Percentiles rank a stretch among this genome's conserved stretches.
These are phyloP conservation scores for Schwanniomyces polymorphus DNA, from an alignment of 805 yeast genomes.

Conservation along the genomic window DNA sequence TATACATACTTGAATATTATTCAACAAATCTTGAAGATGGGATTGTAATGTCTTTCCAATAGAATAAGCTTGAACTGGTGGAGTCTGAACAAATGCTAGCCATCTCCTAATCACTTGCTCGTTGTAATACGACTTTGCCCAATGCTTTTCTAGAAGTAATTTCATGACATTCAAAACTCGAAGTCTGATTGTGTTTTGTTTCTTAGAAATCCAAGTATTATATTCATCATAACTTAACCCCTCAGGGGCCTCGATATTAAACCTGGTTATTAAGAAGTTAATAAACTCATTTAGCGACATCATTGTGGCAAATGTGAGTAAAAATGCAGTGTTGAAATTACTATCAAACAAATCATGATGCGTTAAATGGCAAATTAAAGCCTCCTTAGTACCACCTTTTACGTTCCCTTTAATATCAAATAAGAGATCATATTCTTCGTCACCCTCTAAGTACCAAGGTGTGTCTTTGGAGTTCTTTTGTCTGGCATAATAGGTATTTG, in stretches of 20 bases:
- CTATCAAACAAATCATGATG: constrained; percentile 66
- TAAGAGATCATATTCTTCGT: constrained; percentile 53
- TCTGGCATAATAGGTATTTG: constrained; percentile 32
- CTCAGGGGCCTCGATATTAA: constrained; percentile 77
- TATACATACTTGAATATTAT: constrained; percentile 28
- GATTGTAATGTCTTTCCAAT: constrained; percentile 27
- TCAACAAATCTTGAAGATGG: constrained; percentile 22
- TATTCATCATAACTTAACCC: constrained; percentile 83
- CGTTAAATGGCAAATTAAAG: constrained; percentile 77
- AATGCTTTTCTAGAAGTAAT: constrained; percentile 63
- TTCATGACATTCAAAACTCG: constrained; percentile 69
- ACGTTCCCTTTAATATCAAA: constrained; percentile 70
- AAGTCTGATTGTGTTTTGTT: constrained; percentile 64
- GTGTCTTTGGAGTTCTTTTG: constrained; percentile 39
- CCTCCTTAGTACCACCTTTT: constrained; percentile 81
- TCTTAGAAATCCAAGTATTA: constrained; percentile 70
- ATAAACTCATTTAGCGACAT: constrained; percentile 65
- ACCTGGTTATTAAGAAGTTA: constrained; percentile 59
- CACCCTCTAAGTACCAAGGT: constrained; percentile 76
- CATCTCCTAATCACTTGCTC: constrained; percentile 37
- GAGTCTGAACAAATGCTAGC: constrained; percentile 26
- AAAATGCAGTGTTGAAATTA: constrained; percentile 64
- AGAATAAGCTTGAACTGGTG: constrained; percentile 21
- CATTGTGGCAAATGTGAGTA: constrained; percentile 76
- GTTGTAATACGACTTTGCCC: constrained; percentile 63